Percentiles rank a stretch among this genome's conserved stretches.
phyloP scores from a whole-genome alignment of 805 yeast genomes.

The Candida yuanshanica region DNA sequence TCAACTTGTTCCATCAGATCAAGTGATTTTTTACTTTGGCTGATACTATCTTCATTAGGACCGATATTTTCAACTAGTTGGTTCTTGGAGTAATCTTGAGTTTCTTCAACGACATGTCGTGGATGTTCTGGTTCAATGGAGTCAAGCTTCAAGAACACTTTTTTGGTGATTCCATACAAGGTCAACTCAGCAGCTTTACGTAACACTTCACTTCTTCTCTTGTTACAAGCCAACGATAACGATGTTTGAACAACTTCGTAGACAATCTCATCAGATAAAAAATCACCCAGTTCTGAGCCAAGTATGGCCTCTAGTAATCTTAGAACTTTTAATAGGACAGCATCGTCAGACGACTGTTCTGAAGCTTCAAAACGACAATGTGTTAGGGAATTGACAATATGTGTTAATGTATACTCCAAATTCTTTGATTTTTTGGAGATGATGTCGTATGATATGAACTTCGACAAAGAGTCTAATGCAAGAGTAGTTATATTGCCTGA shows the following conservation, averaged over 20 bases:
- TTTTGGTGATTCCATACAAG: conserved; percentile 60
- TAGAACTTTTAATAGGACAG: conserved; percentile 79
- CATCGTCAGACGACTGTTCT: conserved; percentile 88
- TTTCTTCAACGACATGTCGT: conserved; percentile 37
- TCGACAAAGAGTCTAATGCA: conserved; percentile 70
- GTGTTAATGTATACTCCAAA: conserved; percentile 52
- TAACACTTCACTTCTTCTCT: conserved; percentile 83
- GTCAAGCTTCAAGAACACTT: conserved; percentile 57
- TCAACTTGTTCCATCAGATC: conserved; percentile 23
- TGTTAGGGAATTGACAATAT: conserved; percentile 64
- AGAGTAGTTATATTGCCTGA: conserved; percentile 81
- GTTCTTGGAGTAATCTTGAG: conserved; percentile 40
- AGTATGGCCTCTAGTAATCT: conserved; percentile 65
- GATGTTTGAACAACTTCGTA: conserved; percentile 90
- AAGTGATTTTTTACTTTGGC: conserved; percentile 15
- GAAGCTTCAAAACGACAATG: conserved; percentile 96
- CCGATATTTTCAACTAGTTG: conserved; percentile 45
- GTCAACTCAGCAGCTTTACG: conserved; percentile 87
- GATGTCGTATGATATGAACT: conserved; percentile 65
- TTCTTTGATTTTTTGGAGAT: conserved; percentile 51
- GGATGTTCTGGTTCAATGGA: conserved; percentile 43
- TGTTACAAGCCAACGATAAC: conserved; percentile 85
- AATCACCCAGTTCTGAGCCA: conserved; percentile 54
- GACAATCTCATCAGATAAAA: conserved; percentile 75
- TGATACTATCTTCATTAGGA: conserved; percentile 48